Base-by-base conservation (phyloP, 2,329 filamentous ascomycete species). In the Keithomyces neogunnii region DNA sequence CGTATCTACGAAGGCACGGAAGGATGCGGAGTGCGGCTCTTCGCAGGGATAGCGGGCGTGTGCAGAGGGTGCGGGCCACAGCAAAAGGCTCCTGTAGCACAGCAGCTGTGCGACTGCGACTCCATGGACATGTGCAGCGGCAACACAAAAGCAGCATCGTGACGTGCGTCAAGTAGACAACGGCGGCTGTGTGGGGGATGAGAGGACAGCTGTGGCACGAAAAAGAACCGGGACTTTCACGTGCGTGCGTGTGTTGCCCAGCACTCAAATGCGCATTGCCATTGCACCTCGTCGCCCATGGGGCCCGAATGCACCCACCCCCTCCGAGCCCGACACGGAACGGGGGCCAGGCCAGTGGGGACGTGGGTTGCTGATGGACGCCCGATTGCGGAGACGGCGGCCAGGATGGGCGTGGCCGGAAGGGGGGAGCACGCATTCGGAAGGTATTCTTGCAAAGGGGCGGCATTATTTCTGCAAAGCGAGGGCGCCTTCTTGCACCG, bases 211-310 rank as follows among this genome's bases (percentile, higher is more conserved):
- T 19, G 19, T 40, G 19, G 46, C 33, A 63, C 62, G 62, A 64
- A 55, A 62, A 64, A 53, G 54, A 59, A 52, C 47, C 62, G 62
- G 62, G 52, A 57, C 44, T 51, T 49, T 47, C 13, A 35, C 32
- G 26, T 32, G 5, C 48, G 19, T 19, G 19, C 33, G 26, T 33
- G 48, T 42, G 47, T 32, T 49, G 51, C 40, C 36, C 28, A 42
- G 36, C 39, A 19, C 48, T 7, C 33, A 45, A 30, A 45, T 29
- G 33, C 45, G 35, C 45, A 5, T 19, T 31, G 30, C 45, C 45
- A 11, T 33, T 11, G 2, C 11, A 11, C 33, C 33, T 11, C 6
- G 6, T 35, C 6, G 6, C 6, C 33, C 6, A 35, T 43, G 44
- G 9, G 28, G 45, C 45, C 6, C 10, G 28, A 29, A 31, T 28